Conservation (phyloP, 257 asterid species). For the Salvia splendens region DNA sequence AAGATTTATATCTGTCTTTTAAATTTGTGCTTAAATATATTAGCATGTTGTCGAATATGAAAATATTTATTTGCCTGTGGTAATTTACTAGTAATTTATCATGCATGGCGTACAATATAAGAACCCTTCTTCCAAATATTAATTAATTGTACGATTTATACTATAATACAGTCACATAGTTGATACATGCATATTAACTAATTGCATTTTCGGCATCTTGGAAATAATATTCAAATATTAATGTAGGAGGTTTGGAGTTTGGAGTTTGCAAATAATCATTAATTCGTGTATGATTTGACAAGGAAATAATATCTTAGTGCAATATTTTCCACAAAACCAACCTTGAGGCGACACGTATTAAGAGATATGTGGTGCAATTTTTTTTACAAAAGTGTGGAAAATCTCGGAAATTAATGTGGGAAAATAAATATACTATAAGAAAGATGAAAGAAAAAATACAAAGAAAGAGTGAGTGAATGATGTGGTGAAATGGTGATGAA, state of each 20-base stretch:
- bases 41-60: background rate
- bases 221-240: background rate
- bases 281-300: slow-evolving; percentile 7
- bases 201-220: background rate
- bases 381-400: too few relatives aligned
- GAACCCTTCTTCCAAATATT: background rate
- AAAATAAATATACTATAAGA: background rate
- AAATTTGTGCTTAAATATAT: background rate
- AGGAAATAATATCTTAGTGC: slow-evolving; percentile 1
- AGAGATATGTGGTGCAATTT: background rate
- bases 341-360: slow-evolving; percentile 26
- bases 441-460: slow-evolving; percentile 21
- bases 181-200: background rate
- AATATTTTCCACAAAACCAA: slow-evolving; percentile 19
- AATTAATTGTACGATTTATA: background rate
- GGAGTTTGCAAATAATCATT: background rate
- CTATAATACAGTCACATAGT: background rate
- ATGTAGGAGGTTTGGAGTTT: background rate
- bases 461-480: slow-evolving; percentile 25
- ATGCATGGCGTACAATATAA: background rate
- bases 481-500: slow-evolving; percentile 14
- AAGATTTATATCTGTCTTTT: background rate
- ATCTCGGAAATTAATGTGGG: too few relatives aligned
- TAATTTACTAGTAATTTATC: background rate
- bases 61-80: background rate